Percentiles rank a stretch among this genome's conserved stretches.
These are phyloP conservation scores for Litchi chinensis DNA, from an alignment of 345 rosid species.

Conservation along the genomic window DNA sequence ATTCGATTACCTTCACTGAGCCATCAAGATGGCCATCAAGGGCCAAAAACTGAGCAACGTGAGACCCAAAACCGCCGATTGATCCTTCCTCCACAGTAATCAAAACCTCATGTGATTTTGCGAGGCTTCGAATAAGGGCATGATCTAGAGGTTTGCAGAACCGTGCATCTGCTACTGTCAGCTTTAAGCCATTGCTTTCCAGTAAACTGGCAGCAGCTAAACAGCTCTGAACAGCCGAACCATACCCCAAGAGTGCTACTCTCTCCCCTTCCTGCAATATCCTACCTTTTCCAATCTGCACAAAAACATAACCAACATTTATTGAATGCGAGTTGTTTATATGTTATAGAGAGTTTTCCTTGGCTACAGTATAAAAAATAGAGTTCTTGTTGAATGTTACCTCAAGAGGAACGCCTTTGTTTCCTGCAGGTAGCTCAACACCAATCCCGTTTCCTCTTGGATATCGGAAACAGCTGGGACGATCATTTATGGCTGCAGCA, in stretches of 20 bases:
- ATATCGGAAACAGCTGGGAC: constrained; percentile 95
- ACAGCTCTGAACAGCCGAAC: constrained; percentile 87
- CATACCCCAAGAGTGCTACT: constrained; percentile 88
- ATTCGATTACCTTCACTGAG: constrained; percentile 65
- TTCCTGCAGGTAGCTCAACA: constrained; percentile 66
- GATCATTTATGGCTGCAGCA: constrained; percentile 84
- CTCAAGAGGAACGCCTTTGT: constrained; percentile 88
- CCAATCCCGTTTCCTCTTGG: constrained; percentile 97
- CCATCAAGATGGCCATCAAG: constrained; percentile 93
- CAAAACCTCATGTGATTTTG: constrained; percentile 78
- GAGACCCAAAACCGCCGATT: constrained; percentile 94
- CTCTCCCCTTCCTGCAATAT: constrained; percentile 83
- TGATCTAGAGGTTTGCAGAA: constrained; percentile 92
- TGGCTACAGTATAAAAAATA: not conserved
- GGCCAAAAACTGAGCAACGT: constrained; percentile 91
- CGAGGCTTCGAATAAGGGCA: constrained; percentile 73
- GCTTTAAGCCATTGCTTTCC: constrained; percentile 46
- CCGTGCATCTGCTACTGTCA: constrained; percentile 89
- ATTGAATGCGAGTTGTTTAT: not conserved
- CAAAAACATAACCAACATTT: not conserved
- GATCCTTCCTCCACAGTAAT: constrained; percentile 98
- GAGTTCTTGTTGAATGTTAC: constrained; percentile 32
- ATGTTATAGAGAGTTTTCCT: not conserved
- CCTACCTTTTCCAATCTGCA: constrained; percentile 89
- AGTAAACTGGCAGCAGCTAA: constrained; percentile 70